Evolutionary conservation across 129 eudicot species (phyloP), one percentile per base, ranked within the genome.

Genomic region (Glebionis coronaria): DNA sequence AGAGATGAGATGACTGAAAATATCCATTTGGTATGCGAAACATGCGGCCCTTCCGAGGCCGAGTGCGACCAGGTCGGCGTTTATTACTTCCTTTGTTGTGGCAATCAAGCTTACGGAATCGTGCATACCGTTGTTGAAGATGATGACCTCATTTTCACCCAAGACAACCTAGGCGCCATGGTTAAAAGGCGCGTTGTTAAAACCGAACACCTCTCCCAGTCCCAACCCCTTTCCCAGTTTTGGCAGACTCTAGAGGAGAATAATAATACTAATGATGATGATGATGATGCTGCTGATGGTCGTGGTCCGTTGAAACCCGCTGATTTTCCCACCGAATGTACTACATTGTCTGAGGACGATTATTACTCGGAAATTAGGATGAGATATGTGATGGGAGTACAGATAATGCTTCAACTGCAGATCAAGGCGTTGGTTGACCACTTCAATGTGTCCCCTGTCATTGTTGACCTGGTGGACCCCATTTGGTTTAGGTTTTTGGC

Each of bases 361-460:
- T 91, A 88, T 75, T 76, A 79, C 35, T 51, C 79, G 0, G 71
- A 65, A 56, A 79, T 87, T 58, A 83, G 96, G 68, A 67, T 67
- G 80, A 87, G 90, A 56, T 88, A 91, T 56, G 81, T 82, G 73
- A 73, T 71, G 81, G 97, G 97, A 19, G 44, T 91, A 53, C 93
- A 91, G 71, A 63, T 81, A 51, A 79, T 91, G 78, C 75, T 91
- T 7, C 83, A 85, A 69, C 23, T 83, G 79, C 97, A 91, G 62
- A 63, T 83, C 40, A 73, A 68, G 72, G 88, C 90, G 42, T 78
- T 91, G 83, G 90, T 87, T 73, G 93, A 91, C 70, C 63, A 75
- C 19, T 85, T 81, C 46, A 67, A 66, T 16, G 96, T 82, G 71
- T 80, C 72, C 64, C 89, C 90, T 0, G 28, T 82, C 63, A 71